Conservation (phyloP, 495 filamentous ascomycete species). For the Tuber umbilicatum region DNA sequence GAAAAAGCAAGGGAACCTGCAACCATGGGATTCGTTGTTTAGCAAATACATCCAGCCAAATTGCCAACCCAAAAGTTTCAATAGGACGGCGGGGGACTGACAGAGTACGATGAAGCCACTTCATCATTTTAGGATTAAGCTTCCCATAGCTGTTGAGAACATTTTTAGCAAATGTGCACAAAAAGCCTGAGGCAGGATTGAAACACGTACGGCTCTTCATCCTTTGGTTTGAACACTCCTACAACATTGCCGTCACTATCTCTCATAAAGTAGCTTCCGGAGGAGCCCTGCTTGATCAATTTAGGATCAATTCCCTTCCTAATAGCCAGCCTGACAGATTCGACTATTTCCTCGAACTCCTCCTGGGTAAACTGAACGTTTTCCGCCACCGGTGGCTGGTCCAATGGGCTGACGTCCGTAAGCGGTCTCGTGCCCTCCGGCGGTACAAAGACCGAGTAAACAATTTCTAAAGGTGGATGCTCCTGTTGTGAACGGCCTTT, state of each 20-base stretch:
- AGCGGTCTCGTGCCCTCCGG: slow-evolving; percentile 77
- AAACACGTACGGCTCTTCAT: slow-evolving; percentile 84
- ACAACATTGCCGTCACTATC: slow-evolving; percentile 88
- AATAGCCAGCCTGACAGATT: slow-evolving; percentile 83
- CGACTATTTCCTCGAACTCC: slow-evolving; percentile 82
- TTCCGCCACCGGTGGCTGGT: slow-evolving; percentile 27
- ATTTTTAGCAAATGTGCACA: slow-evolving; percentile 16
- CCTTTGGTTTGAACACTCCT: slow-evolving; percentile 97
- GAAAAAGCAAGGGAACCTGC: slow-evolving; percentile 84
- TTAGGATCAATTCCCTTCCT: slow-evolving; percentile 86
- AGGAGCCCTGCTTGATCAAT: slow-evolving; percentile 94
- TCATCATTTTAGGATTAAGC: slow-evolving; percentile 84
- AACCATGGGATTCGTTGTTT: slow-evolving; percentile 3
- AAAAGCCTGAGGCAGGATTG: background rate
- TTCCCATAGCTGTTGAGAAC: slow-evolving; percentile 37
- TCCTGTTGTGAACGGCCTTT: slow-evolving; percentile 57
- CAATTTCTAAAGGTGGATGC: slow-evolving; percentile 66
- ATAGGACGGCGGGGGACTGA: slow-evolving; percentile 17
- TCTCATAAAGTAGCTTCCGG: slow-evolving; percentile 94
- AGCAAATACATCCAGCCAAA: slow-evolving; percentile 13
- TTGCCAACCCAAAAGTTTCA: background rate
- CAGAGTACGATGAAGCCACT: slow-evolving; percentile 88
- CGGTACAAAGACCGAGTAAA: slow-evolving; percentile 91
- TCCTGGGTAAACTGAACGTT: slow-evolving; percentile 56
- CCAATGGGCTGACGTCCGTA: slow-evolving; percentile 53